A percentile compares a stretch with the other conserved stretches of the same genome.
phyloP scores from a whole-genome alignment of 306 rosid genomes.

The Glycine soja region DNA sequence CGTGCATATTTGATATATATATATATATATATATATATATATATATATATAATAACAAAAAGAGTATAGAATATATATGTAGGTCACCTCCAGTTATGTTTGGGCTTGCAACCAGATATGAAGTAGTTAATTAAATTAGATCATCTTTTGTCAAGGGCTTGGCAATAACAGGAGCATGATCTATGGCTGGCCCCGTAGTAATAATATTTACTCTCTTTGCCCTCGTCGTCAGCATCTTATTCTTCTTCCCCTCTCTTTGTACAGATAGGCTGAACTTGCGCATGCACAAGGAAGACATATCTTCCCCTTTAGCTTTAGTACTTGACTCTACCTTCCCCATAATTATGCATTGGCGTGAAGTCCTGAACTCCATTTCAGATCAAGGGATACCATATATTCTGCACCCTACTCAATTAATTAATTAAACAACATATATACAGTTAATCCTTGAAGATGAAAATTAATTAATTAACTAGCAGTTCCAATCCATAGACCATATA shows the following conservation, averaged over 20 bases:
- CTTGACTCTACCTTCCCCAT: not conserved
- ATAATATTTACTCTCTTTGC: slow-evolving; percentile 16
- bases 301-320: slow-evolving; percentile 1
- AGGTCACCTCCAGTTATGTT: slow-evolving; percentile 45
- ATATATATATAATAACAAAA: no score
- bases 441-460: no score
- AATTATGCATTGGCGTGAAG: slow-evolving; percentile 12
- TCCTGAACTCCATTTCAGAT: slow-evolving; percentile 26
- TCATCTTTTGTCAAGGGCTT: slow-evolving; percentile 44
- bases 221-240: not conserved
- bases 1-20: no score
- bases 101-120: slow-evolving; percentile 51
- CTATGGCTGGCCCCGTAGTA: slow-evolving; percentile 49
- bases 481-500: no score
- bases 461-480: no score
- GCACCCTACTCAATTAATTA: not conserved
- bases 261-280: not conserved
- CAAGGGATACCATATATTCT: slow-evolving; percentile 26
- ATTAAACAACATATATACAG: no score
- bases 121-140: slow-evolving; percentile 43
- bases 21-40: no score
- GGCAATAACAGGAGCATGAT: slow-evolving; percentile 27
- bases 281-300: no score
- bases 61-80: no score
- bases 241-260: not conserved